Evolutionary conservation across 2,329 filamentous ascomycete genomes (phyloP), one percentile per base, ranked within the genome.

Genomic region (Parastagonospora avenae): DNA sequence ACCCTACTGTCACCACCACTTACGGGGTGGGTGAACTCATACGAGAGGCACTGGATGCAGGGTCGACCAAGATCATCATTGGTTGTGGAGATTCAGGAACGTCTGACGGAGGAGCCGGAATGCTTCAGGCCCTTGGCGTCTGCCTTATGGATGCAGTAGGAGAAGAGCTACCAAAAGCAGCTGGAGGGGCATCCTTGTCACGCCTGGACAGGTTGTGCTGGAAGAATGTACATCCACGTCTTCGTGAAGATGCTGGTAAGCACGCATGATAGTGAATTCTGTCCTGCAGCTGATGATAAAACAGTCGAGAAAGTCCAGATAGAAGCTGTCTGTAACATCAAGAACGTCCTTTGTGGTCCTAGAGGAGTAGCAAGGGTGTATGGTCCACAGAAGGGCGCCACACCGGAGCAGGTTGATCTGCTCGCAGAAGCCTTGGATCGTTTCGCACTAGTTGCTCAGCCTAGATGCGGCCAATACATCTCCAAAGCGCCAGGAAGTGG

Each of bases 51-150:
- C 63, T 82, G 3, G 75, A 80, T 45, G 69, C 73, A 42, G 80
- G 79, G 1, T 77, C 73, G 8, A 67, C 67, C 8, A 74, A 74
- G 7, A 78, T 83, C 40, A 68, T 83, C 7, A 64, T 83, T 16
- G 81, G 80, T 1, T 82, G 80, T 56, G 80, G 80, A 31, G 80
- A 83, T 59, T 82, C 80, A 2, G 81, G 79, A 4, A 82, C 80
- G 4, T 81, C 79, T 32, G 80, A 82, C 51, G 80, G 79, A 6
- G 81, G 80, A 11, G 77, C 77, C 0, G 80, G 80, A 11, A 82
- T 83, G 79, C 76, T 81, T 8, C 80, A 83, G 54, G 80, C 80
- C 2, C 73, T 83, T 5, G 80, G 80, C 4, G 79, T 72, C 2
- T 71, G 71, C 2, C 70, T 82, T 12, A 52, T 79, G 10, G 75